Evolutionary conservation across 2,329 filamentous ascomycete genomes (phyloP), one percentile per base, ranked within the genome.

Genomic region (Hypomyces perniciosus): DNA sequence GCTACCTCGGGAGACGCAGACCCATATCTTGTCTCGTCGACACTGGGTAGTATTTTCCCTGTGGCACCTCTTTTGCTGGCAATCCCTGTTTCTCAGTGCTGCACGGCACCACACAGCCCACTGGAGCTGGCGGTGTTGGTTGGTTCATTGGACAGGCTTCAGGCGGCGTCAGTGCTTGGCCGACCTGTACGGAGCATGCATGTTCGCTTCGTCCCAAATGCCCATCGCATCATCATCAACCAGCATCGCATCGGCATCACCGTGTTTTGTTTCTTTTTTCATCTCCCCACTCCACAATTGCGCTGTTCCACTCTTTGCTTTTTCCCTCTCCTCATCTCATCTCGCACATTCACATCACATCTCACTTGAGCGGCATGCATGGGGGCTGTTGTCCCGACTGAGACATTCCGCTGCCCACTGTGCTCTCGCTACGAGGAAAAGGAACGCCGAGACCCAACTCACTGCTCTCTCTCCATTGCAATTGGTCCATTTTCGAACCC

Each of bases 21-120:
- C 8, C 33, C 12, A 12, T 38, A 12, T 38, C 20, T 20, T 38
- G 12, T 38, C 35, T 38, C 20, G 35, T n/a, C 35, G 35, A n/a
- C 35, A 38, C 35, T 38, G 35, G 35, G 20, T 20, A 20, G 34
- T 35, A 35, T 46, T 42, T 42, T 44, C 50, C 44, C 27, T 44
- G 38, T 37, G 44, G 42, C 46, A 46, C 39, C 44, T 43, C 50
- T 64, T 34, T 62, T 59, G 56, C 51, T 61, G 51, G 54, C 50
- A 44, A 44, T 49, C 41, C 39, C 20, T 38, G 35, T 20, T 38
- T 38, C 6, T 8, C 33, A 35, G 33, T 35, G 33, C 33, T 8
- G 33, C 33, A 35, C 33, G 4, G 33, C 33, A 35, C 12, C 8
- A 12, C 33, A 35, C 33, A 35, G 33, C 33, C 8, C 33, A 8